Evolutionary conservation across 306 rosid genomes (phyloP), one percentile per base, ranked within the genome.

Genomic region (Ormosia semicastrata): DNA sequence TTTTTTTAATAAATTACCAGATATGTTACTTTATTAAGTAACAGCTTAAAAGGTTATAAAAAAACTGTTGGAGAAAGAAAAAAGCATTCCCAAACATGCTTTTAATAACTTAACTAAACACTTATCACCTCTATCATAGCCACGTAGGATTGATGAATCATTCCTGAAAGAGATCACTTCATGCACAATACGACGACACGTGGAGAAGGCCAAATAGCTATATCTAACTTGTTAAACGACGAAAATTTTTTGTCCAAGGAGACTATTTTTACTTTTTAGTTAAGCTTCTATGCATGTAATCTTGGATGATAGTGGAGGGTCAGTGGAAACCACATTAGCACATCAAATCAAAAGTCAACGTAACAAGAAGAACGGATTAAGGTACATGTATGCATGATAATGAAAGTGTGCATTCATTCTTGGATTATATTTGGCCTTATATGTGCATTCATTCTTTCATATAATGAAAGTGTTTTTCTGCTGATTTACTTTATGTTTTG

Each of bases 291-390:
- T 18, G 2, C 15, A 3, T 49, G 73, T 49, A 76, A 64, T 53
- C 15, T 53, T 80, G 60, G 70, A 59, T 12, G 37, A 63, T 17
- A 79, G 17, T 57, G 37, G 63, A 36, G 8, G n/a, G 5, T 73
- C 2, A n/a, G 85, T 81, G 84, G 80, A 81, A 64, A 53, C 80
- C 75, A 64, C 69, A 65, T 73, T 73, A 40, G 79, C 68, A 65
- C 37, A 65, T 66, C 34, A 39, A 66, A 54, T 37, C 8, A 53
- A 29, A 81, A 81, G 80, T 81, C 80, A 81, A 53, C 83, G 64
- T 10, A 6, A 49, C 57, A 50, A 64, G 56, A 40, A 63, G 43
- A 71, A 17, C 37, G 46, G 34, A 63, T 34, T 66, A 43, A 57
- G 36, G 39, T n/a, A 8, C 7, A 33, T 71, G 30, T 37, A 53